Percentiles rank a stretch among this genome's conserved stretches.
Conservation (phyloP, 148 eudicot genomes). For the Agrostemma githago region DNA sequence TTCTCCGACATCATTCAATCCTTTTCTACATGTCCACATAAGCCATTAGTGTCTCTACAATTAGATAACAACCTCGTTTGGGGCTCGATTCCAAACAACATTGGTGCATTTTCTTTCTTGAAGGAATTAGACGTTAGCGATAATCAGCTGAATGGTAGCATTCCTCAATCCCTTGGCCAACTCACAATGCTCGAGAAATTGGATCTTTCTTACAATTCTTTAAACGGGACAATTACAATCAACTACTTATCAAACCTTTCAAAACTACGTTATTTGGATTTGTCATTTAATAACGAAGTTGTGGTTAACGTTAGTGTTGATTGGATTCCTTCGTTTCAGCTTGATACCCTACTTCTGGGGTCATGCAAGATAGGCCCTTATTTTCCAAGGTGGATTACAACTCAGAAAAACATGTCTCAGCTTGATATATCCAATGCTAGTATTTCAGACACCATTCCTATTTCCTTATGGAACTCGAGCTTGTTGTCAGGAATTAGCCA, state of each 20-base stretch:
- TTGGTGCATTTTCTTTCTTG: conserved; percentile 18
- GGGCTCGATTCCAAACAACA: conserved; percentile 29
- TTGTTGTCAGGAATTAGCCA: not conserved
- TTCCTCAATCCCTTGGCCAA: conserved; percentile 6
- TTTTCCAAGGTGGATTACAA: conserved; percentile 24
- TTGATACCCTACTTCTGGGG: not conserved
- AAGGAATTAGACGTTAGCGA: not conserved
- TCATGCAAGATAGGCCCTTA: conserved; percentile 23
- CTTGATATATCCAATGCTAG: conserved; percentile 15
- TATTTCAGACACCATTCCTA: conserved; percentile 14
- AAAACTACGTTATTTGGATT: conserved; percentile 7
- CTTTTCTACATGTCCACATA: conserved; percentile 19
- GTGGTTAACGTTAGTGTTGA: conserved; percentile 14
- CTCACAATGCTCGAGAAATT: conserved; percentile 27
- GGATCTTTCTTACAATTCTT: conserved; percentile 22
- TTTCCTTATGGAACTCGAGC: not conserved
- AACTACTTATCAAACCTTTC: conserved; percentile 25
- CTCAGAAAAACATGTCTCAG: not conserved
- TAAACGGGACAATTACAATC: conserved; percentile 21
- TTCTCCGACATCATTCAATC: conserved; percentile 8
- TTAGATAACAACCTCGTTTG: conserved; percentile 10
- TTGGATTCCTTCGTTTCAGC: conserved; percentile 23
- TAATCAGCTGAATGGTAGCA: conserved; percentile 24
- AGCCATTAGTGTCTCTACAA: conserved; percentile 3
- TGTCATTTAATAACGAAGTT: conserved; percentile 21